These are phyloP conservation scores for Magnolia officinalis DNA, from an alignment of 164 flowering plant species.

Conservation along the genomic window DNA sequence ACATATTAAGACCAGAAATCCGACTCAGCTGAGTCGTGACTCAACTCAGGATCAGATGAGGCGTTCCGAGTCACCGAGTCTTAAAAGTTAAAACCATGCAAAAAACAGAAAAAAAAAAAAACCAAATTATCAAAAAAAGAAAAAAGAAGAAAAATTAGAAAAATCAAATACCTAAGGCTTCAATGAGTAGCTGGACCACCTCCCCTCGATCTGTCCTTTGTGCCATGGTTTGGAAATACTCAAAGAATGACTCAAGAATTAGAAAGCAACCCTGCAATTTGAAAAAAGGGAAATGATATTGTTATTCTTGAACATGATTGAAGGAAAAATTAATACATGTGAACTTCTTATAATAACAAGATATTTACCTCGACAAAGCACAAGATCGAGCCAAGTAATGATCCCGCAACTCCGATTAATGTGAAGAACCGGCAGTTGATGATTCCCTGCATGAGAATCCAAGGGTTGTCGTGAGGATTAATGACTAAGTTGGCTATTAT, in stretches of 20 bases:
- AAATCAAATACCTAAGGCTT: conserved; percentile 56
- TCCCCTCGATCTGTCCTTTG: conserved; percentile 46
- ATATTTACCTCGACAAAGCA: conserved; percentile 75
- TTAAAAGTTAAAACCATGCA: neutral
- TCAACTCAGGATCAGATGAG: neutral
- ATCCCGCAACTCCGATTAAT: conserved; percentile 63
- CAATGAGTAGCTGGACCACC: conserved; percentile 51
- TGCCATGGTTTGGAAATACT: conserved; percentile 40
- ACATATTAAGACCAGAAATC: neutral
- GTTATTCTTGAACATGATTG: too few relatives aligned
- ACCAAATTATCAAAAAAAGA: neutral
- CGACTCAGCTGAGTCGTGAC: neutral
- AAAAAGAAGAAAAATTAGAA: neutral
- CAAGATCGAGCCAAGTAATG: conserved; percentile 67
- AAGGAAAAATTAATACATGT: neutral
- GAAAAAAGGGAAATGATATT: too few relatives aligned
- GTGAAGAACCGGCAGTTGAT: conserved; percentile 77
- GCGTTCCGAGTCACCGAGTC: neutral
- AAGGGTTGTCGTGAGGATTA: neutral
- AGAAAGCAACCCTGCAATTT: conserved; percentile 56
- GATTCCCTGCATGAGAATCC: conserved; percentile 46
- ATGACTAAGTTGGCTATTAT: neutral
- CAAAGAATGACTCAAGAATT: conserved; percentile 51
- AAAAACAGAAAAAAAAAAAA: neutral
- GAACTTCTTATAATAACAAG: too few relatives aligned